These are phyloP conservation scores for Escovopsis sp. DNA, from an alignment of 2,329 filamentous ascomycete species.

Conservation along the genomic window DNA sequence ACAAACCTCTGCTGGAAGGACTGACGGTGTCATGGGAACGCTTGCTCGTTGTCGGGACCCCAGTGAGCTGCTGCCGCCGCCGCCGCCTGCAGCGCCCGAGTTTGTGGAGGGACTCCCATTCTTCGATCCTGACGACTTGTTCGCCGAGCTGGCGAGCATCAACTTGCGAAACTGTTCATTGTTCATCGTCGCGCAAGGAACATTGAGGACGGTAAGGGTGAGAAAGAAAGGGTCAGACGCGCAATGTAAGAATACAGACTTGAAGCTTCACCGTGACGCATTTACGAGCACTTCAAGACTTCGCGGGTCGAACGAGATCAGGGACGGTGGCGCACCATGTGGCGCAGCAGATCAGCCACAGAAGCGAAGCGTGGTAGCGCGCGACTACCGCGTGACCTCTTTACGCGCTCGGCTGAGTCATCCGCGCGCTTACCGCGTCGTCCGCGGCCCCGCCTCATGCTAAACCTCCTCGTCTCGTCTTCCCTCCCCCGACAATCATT, in stretches of 20 bases:
- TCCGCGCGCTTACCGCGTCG: too few relatives aligned
- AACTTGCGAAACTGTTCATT: constrained; percentile 88
- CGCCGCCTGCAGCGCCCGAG: constrained; percentile 18
- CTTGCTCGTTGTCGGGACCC: constrained; percentile 66
- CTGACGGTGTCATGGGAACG: constrained; percentile 90
- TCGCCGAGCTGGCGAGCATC: constrained; percentile 37
- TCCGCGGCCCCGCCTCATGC: neutral
- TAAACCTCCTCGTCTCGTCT: too few relatives aligned
- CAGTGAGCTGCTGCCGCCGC: constrained; percentile 29
- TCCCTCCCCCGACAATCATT: too few relatives aligned
- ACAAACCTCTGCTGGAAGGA: constrained; percentile 6
- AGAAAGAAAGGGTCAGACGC: neutral
- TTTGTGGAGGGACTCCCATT: constrained; percentile 29
- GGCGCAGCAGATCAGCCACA: neutral
- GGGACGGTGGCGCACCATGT: neutral
- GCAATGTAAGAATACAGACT: too few relatives aligned
- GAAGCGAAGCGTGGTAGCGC: too few relatives aligned
- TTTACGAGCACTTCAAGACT: too few relatives aligned
- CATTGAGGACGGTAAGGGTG: neutral
- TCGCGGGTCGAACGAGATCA: too few relatives aligned
- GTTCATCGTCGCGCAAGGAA: constrained; percentile 50
- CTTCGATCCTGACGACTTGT: constrained; percentile 25
- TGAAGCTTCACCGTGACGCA: too few relatives aligned
- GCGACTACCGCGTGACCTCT: too few relatives aligned
- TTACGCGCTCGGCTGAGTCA: too few relatives aligned